Base-by-base conservation (phyloP, 768 basidiomycete genomes). In the Daedaleopsis sinensis region DNA sequence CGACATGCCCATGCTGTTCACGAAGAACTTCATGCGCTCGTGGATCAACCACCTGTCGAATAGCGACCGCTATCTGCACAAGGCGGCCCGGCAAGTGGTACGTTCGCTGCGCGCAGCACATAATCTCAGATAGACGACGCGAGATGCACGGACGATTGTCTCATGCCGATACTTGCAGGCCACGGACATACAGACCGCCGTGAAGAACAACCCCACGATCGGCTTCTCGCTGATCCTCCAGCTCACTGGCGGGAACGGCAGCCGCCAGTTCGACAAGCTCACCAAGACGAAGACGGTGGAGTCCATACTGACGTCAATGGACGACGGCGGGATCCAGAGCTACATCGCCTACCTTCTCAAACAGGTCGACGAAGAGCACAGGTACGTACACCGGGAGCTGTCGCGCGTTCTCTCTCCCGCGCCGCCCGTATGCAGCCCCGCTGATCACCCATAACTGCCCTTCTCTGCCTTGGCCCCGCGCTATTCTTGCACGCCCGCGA, bases 1-100 rank as follows among this genome's bases (percentile, higher is more conserved):
- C 48, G 88, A 85, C 55, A 79, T 96, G 67, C 90, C 93, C 0
- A 88, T 93, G 82, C 79, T 98, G 37, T 95, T 99, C 73, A 96
- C 93, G 19, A 90, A 89, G 68, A 95, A 97, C 72, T 92, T 97
- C 69, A 95, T 98, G 91, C 88, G 94, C 39, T 89, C 90, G 39
- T 96, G 96, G 93, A 96, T 96, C 61, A 96, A 96, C 71, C 95
- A 98, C 73, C 81, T 99, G 21, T 91, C 93, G 0, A 88, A 92
- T 56, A 82, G 82, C 48, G 96, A 98, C 73, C 84, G 94, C 53
- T 90, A 94, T 71, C 76, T 98, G 49, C 92, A 96, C 78, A 95
- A 93, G 74, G 88, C 90, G 18, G 93, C 96, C 2, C 83, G 83
- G 59, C 87, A 92, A 73, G 88, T 93, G 71, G 96, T 91, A 67